A percentile compares a stretch with the other conserved stretches of the same genome.
Conservation (phyloP, 805 yeast genomes). For the Metschnikowia anglica region DNA sequence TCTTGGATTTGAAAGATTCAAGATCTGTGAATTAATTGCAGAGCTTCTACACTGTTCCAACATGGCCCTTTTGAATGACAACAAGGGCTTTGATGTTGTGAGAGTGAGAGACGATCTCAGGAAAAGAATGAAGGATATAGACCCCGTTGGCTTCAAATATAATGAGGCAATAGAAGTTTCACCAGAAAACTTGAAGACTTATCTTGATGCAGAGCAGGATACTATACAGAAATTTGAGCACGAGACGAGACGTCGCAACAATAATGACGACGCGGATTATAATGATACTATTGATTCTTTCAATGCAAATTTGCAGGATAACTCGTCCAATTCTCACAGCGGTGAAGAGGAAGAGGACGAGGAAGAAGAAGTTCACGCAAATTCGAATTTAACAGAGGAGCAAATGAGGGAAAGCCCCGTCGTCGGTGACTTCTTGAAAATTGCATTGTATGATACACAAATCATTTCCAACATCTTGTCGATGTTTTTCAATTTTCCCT, state of each 20-base stretch:
- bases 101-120: constrained; percentile 39
- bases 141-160: constrained; percentile 46
- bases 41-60: constrained; percentile 48
- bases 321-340: constrained; percentile 17
- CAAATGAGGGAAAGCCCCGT: constrained; percentile 44
- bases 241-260: constrained; percentile 16
- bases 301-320: constrained; percentile 28
- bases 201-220: constrained; percentile 21
- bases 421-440: constrained; percentile 44
- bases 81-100: constrained; percentile 44
- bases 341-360: constrained; percentile 25
- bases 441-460: constrained; percentile 43
- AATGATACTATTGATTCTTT: constrained; percentile 41
- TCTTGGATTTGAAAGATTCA: constrained; percentile 46
- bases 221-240: constrained; percentile 18
- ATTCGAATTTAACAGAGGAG: constrained; percentile 44
- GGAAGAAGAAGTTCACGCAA: constrained; percentile 44
- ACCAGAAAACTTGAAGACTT: constrained; percentile 18
- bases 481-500: constrained; percentile 47
- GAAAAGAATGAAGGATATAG: constrained; percentile 40
- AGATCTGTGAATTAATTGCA: constrained; percentile 47
- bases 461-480: constrained; percentile 41
- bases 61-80: constrained; percentile 46
- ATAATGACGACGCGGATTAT: constrained; percentile 17
- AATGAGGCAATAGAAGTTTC: constrained; percentile 44